Conservation (phyloP, 768 basidiomycete species). For the Lactarius tabidus region DNA sequence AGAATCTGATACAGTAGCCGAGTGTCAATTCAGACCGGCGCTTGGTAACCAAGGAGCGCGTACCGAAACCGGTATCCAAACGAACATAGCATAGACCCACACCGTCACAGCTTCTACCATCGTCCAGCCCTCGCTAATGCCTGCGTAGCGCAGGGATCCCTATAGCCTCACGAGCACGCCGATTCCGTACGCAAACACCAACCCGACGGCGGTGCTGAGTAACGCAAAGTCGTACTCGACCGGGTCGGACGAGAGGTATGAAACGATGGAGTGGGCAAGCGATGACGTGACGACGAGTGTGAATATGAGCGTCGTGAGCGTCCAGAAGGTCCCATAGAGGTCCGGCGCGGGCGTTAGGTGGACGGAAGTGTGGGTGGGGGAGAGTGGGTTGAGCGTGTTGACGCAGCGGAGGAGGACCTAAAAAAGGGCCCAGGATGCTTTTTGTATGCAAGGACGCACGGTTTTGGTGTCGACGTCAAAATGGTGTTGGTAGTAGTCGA, state of each 20-base stretch:
- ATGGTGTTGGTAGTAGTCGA: slow-evolving; percentile 84
- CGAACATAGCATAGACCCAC: slow-evolving; percentile 80
- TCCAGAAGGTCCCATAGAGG: slow-evolving; percentile 96
- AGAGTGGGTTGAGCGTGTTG: slow-evolving; percentile 68
- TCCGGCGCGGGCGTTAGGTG: slow-evolving; percentile 64
- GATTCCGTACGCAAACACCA: slow-evolving; percentile 87
- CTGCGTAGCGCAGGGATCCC: slow-evolving; percentile 79
- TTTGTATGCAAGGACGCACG: slow-evolving; percentile 37
- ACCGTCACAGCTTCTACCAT: slow-evolving; percentile 76
- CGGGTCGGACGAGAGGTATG: slow-evolving; percentile 69
- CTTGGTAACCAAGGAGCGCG: slow-evolving; percentile 35
- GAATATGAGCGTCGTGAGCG: slow-evolving; percentile 91
- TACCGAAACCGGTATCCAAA: slow-evolving; percentile 87
- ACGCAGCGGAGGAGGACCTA: slow-evolving; percentile 74
- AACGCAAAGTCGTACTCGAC: slow-evolving; percentile 85
- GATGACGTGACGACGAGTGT: slow-evolving; percentile 91
- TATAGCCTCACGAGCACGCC: slow-evolving; percentile 79
- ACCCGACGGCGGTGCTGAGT: slow-evolving; percentile 72
- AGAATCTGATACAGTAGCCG: slow-evolving; percentile 48
- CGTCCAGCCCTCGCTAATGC: slow-evolving; percentile 80
- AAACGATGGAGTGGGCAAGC: slow-evolving; percentile 79
- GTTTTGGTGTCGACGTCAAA: slow-evolving; percentile 86
- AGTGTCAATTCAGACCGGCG: background rate
- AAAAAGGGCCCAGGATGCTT: background rate
- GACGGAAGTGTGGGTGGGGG: slow-evolving; percentile 56